These are phyloP conservation scores for Cicer cuneatum DNA, from an alignment of 306 rosid species.

Conservation along the genomic window DNA sequence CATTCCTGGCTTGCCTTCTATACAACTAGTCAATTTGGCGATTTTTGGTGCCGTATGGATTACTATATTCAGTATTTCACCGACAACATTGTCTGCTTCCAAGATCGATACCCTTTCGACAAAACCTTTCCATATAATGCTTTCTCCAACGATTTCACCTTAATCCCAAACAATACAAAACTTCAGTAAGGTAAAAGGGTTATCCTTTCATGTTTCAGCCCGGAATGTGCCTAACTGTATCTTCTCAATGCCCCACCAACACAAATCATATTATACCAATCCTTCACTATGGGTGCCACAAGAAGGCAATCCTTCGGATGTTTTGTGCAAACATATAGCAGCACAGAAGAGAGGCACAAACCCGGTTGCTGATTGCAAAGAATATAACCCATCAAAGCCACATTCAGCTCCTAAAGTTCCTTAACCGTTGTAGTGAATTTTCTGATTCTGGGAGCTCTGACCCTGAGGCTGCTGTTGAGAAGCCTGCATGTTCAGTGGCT, in stretches of 20 bases:
- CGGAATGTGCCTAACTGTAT: constrained; percentile 67
- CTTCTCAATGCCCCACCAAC: constrained; percentile 63
- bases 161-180: constrained; percentile 71
- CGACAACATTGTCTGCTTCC: constrained; percentile 51
- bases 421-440: constrained; percentile 89
- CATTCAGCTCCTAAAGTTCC: constrained; percentile 49
- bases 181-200: constrained; percentile 72
- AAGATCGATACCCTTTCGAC: constrained; percentile 68
- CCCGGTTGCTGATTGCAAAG: constrained; percentile 85
- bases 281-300: constrained; percentile 57
- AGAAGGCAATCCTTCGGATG: constrained; percentile 54
- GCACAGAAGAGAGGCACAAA: constrained; percentile 83
- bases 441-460: constrained; percentile 93
- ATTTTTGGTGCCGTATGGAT: constrained; percentile 52
- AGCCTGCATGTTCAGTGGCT: constrained; percentile 80
- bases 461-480: constrained; percentile 84
- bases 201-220: constrained; percentile 80
- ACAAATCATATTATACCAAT: constrained; percentile 57
- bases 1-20: constrained; percentile 71
- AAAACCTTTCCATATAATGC: constrained; percentile 81
- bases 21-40: constrained; percentile 52
- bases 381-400: constrained; percentile 88
- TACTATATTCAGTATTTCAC: constrained; percentile 54
- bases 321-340: constrained; percentile 61
- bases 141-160: constrained; percentile 53